Evolutionary conservation across 805 yeast genomes (phyloP), one percentile per base, ranked within the genome.

Genomic region (Candida anglica): DNA sequence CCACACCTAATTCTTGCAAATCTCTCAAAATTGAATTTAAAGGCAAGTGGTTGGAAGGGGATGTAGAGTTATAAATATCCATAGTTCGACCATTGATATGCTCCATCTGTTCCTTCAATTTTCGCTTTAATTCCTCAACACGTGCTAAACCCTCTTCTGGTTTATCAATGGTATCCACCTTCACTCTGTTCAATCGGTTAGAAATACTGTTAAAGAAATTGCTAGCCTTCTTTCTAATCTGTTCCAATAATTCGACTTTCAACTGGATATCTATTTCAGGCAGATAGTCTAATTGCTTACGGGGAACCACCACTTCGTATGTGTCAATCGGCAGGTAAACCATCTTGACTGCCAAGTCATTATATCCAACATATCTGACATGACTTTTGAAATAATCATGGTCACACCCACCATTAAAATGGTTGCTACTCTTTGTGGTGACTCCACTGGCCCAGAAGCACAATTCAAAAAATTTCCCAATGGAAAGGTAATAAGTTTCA

Each of bases 401-500:
- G 0, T 69, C 58, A 56, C 98, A 93, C 15, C 72, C 68, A 21
- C 34, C 30, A n/a, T n/a, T n/a, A n/a, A n/a, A n/a, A n/a, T n/a
- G n/a, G 9, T 6, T 18, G 25, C 44, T 31, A 14, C 34, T 26
- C 13, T 43, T 45, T 16, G 46, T 36, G 5, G 40, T 39, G 2
- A 65, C 60, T 31, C 56, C 48, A 15, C 52, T 49, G 3, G 69
- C 69, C 85, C 95, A 87, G 52, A 89, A 89, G 19, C 83, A 67
- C 15, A 89, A 63, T 60, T 93, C 98, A 16, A 93, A 63, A 52
- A 85, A 93, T 52, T 94, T 94, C 0, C 98, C 98, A 58, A 93
- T 81, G 0, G 98, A 91, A 43, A 80, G 81, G 49, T 81, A 87
- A 81, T 94, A 89, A 0, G 97, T 80, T 25, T 79, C 79, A 31